These are phyloP conservation scores for Oryza glumipatula DNA, from an alignment of 176 grass and related monocot species.

Conservation along the genomic window DNA sequence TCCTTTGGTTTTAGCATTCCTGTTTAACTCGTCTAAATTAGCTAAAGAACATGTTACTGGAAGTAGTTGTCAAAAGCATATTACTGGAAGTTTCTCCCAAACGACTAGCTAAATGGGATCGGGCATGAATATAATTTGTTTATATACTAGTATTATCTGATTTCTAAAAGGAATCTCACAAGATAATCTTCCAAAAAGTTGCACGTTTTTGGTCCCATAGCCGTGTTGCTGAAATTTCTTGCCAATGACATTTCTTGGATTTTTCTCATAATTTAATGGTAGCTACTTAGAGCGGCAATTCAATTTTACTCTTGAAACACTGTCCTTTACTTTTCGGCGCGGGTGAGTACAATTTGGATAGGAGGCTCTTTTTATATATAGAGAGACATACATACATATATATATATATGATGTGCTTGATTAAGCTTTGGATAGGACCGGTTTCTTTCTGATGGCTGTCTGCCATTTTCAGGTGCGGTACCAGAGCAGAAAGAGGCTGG, in stretches of 20 bases:
- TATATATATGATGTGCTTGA: not conserved
- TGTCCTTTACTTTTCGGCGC: too few relatives aligned
- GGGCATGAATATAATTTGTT: not conserved
- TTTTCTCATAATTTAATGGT: too few relatives aligned
- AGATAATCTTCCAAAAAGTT: not conserved
- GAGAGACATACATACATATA: too few relatives aligned
- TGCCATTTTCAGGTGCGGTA: slow-evolving; percentile 72
- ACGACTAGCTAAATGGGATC: not conserved
- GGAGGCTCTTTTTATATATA: not conserved
- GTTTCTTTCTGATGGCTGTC: slow-evolving; percentile 46
- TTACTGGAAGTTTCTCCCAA: not conserved
- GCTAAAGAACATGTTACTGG: not conserved
- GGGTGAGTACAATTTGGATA: too few relatives aligned
- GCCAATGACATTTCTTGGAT: too few relatives aligned
- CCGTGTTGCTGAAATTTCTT: not conserved
- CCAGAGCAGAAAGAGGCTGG: slow-evolving; percentile 77
- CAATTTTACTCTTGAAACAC: too few relatives aligned
- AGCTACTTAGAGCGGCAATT: too few relatives aligned
- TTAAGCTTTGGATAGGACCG: slow-evolving; percentile 16
- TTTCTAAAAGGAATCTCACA: not conserved
- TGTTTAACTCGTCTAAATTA: not conserved
- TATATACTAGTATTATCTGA: too few relatives aligned
- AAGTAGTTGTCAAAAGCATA: not conserved
- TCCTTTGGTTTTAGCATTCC: not conserved
- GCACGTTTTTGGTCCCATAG: not conserved